Evolutionary conservation across 805 yeast genomes (phyloP).

Genomic region (Suhomyces prunicola): DNA sequence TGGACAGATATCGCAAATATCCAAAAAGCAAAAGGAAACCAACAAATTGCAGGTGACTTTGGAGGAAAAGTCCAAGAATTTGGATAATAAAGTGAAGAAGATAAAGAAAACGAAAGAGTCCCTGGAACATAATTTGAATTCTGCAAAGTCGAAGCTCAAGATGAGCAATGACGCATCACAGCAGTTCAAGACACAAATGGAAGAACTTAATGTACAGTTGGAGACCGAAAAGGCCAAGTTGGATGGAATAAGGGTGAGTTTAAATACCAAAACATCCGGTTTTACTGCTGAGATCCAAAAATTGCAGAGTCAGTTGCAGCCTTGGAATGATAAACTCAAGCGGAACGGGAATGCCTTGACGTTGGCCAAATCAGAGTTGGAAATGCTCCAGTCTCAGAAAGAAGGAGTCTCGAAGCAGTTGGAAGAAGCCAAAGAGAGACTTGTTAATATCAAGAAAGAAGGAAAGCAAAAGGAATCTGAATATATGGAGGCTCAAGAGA

Average conservation of each 20-base stretch:
- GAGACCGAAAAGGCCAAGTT: slow-evolving; percentile 54
- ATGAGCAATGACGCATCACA: slow-evolving; percentile 44
- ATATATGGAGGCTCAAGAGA: slow-evolving; percentile 44
- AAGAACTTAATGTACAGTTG: slow-evolving; percentile 43
- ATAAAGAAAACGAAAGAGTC: slow-evolving; percentile 51
- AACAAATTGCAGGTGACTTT: slow-evolving; percentile 58
- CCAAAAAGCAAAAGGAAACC: slow-evolving; percentile 30
- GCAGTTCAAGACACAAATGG: slow-evolving; percentile 44
- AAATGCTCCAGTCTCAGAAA: slow-evolving; percentile 50
- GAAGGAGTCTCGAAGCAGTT: slow-evolving; percentile 44
- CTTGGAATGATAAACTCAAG: slow-evolving; percentile 72
- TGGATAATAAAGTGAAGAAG: slow-evolving; percentile 56
- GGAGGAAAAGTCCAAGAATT: slow-evolving; percentile 74
- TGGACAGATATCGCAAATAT: slow-evolving; percentile 16
- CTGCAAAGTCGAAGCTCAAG: slow-evolving; percentile 46
- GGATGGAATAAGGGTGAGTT: slow-evolving; percentile 58
- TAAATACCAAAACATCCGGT: slow-evolving; percentile 71
- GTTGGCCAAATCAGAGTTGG: slow-evolving; percentile 63
- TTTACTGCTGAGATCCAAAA: slow-evolving; percentile 62
- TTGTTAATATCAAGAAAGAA: slow-evolving; percentile 44
- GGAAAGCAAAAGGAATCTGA: slow-evolving; percentile 51
- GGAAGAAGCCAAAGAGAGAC: slow-evolving; percentile 39
- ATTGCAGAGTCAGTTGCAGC: slow-evolving; percentile 67
- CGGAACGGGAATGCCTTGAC: slow-evolving; percentile 61
- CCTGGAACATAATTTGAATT: slow-evolving; percentile 43